phyloP scores from a whole-genome alignment of 2,329 filamentous ascomycete genomes.

The Trichophyton verrucosum region DNA sequence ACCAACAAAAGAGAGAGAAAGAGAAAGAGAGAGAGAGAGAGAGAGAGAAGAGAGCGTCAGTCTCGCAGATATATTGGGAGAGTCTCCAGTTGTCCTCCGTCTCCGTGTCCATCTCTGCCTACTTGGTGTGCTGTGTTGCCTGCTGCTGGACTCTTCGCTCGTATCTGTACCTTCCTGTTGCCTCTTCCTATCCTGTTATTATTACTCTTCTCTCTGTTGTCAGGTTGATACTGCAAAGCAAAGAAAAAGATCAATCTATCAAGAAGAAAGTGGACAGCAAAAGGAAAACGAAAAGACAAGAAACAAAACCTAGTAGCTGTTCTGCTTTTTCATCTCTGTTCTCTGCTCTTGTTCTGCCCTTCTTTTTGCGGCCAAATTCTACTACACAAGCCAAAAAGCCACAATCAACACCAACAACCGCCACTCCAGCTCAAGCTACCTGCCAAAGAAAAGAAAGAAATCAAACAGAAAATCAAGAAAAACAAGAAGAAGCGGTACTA shows the following conservation, averaged over 20 bases:
- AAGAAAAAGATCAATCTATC: not conserved
- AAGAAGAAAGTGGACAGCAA: not conserved
- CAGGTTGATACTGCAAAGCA: conserved; percentile 1
- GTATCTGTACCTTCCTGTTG: conserved; percentile 2
- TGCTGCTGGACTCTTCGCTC: not conserved
- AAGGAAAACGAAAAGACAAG: not conserved
- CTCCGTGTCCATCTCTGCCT: not conserved
- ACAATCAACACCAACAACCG: not conserved
- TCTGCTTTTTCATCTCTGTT: not conserved
- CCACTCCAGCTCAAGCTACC: not conserved
- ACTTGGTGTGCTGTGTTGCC: not conserved
- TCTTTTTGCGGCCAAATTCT: not conserved
- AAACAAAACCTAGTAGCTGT: conserved; percentile 1
- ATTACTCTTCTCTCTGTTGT: not conserved
- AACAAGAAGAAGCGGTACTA: not conserved
- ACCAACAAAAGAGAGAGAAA: not conserved
- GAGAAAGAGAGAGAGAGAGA: not conserved
- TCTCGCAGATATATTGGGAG: not conserved
- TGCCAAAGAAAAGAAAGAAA: not conserved
- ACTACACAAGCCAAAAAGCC: not conserved
- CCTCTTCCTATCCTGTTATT: not conserved
- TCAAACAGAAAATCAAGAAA: not conserved
- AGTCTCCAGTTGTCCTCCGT: not conserved
- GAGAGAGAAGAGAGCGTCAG: not conserved
- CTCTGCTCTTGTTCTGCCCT: not conserved